Percentiles rank a stretch among this genome's conserved stretches.
These are phyloP conservation scores for Acanthamoeba rhysodes DNA, from an alignment of 208 protist genomes.

Conservation along the genomic window DNA sequence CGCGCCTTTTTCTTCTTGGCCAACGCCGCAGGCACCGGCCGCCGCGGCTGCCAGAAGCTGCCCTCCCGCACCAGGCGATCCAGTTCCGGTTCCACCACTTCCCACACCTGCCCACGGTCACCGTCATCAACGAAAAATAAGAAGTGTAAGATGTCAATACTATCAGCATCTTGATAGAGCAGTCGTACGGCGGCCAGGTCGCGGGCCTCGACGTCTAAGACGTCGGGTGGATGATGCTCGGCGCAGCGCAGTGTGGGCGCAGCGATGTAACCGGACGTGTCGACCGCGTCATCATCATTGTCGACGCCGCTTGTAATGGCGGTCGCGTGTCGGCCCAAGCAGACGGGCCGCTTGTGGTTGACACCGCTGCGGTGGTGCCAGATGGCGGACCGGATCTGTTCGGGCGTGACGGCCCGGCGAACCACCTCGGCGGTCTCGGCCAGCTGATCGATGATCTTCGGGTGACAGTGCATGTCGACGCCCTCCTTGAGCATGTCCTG, in stretches of 20 bases:
- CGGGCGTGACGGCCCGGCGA: background rate
- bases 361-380: conserved; percentile 37
- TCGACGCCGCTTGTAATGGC: too few species aligned
- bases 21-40: too few species aligned
- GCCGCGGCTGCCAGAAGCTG: background rate
- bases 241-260: too few species aligned
- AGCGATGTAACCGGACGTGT: too few species aligned
- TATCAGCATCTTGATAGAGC: background rate
- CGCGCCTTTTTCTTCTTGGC: background rate
- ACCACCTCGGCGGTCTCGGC: background rate
- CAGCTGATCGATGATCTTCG: conserved; percentile 28
- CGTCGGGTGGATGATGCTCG: too few species aligned
- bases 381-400: background rate
- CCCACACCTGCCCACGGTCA: background rate
- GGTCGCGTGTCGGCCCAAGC: background rate
- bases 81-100: background rate
- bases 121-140: background rate
- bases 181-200: background rate
- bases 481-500: conserved; percentile 13
- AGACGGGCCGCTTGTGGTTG: conserved; percentile 25
- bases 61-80: background rate
- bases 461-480: conserved; percentile 33
- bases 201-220: too few species aligned
- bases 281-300: too few species aligned
- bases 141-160: background rate